Evolutionary conservation across 176 grass and related monocot species (phyloP), one percentile per base, ranked within the genome.

Genomic region (Carex pumila): DNA sequence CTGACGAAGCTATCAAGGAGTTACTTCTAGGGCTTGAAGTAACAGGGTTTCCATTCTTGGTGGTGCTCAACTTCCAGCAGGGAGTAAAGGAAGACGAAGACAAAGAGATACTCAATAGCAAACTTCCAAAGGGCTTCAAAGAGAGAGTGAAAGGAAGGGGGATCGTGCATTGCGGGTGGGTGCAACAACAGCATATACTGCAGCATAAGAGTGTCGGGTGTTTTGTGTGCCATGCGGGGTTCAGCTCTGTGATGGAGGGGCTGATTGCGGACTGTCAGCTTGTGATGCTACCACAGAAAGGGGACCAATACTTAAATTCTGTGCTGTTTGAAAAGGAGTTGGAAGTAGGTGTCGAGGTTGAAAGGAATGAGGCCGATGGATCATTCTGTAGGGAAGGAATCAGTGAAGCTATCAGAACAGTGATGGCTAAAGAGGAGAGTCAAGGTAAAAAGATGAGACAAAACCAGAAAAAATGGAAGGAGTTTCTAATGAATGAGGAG

Each of bases 1-100:
- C 45, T 9, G 45, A 49, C 0, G 1, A 49, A 49, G 45, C 45
- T 49, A 8, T 49, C 45, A 8, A 49, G 45, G 45, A 49, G 45
- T 49, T 94, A 21, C 87, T 94, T 19, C 31, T 94, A 5, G 92
- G 92, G 2, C 85, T 94, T 3, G 91, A 94, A 29, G 61, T 84
- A 15, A 71, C 70, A 1, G 66, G 78, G 19, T 67, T 54, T 22
- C 81, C 88, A 30, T 90, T 91, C 36, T 76, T 90, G 31, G 87
- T 34, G 14, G 91, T 90, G 22, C 78, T 93, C 17, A 93, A 93
- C 21, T 86, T 84, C 12, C 81, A 80, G 5, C 39, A 67, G 2
- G 53, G n/a, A 22, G 18, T 22, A 31, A 67, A 68, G 31, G 55
- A 19, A 5, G 69, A 56, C 7, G 83, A 36, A 8, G 69, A 45